Evolutionary conservation across 2,329 filamentous ascomycete species (phyloP), one percentile per base, ranked within the genome.

Genomic region (Xylariaceae sp.): DNA sequence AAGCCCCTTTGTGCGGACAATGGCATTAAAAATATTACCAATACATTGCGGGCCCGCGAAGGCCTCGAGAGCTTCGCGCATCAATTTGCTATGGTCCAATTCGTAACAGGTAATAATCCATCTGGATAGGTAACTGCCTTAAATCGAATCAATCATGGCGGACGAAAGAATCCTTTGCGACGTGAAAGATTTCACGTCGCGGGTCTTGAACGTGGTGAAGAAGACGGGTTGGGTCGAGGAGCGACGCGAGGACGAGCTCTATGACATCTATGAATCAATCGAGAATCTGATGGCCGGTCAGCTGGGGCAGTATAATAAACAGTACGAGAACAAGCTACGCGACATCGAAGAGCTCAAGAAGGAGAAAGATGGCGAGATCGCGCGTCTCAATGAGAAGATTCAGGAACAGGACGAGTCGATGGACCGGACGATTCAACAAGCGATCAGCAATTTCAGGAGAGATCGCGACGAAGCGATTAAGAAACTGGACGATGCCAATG

Each of bases 1-100:
- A 37, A 2, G 5, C 11, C 34, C 52, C 58, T 63, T 61, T 63
- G 61, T 63, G 17, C 11, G 10, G 47, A 37, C 18, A 30, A 30
- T 35, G 23, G 11, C 3, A 51, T 58, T 56, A 53, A 63, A 59
- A 61, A 6, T 58, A 55, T 55, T 35, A 34, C 34, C 8, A 23
- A 18, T 51, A 18, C 44, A 37, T 23, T 2, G 23, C 23, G 4
- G 23, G 23, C 4, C 23, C 23, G 23, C 23, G 23, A 30, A 4
- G 1, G 4, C 1, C 23, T 30, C 23, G 23, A 30, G 23, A 30
- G 23, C 23, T 4, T 30, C 23, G 23, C 23, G 23, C 23, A 5
- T 30, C 23, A 5, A 5, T 30, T 30, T 30, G 23, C 23, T 30
- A 30, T 5, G 23, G 23, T 30, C 4, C 4, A 5, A 30, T 30